These are phyloP conservation scores for Anastatica hierochuntica DNA, from an alignment of 345 rosid species.

Conservation along the genomic window DNA sequence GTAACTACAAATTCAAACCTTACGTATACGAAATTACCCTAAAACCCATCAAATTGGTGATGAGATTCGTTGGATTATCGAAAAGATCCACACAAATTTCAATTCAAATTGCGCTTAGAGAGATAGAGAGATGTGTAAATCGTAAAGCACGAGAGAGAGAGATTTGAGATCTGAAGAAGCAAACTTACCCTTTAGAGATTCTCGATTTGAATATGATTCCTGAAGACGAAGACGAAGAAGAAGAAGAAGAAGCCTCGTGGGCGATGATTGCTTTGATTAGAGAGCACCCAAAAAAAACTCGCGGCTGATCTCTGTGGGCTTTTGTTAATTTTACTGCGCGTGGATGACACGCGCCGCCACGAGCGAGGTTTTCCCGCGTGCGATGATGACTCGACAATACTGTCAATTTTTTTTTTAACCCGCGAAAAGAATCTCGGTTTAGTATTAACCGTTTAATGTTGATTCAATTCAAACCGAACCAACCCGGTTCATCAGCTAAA, in stretches of 20 bases:
- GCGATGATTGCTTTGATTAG: slow-evolving; percentile 7
- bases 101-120: not conserved
- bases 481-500: slow-evolving; percentile 3
- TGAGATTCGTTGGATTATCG: not conserved
- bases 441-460: not conserved
- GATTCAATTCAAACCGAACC: not conserved
- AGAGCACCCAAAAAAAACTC: not conserved
- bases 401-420: not conserved
- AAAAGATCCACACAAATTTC: not conserved
- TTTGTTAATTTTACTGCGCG: not conserved
- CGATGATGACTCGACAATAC: not conserved
- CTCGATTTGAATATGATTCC: not conserved
- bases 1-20: not conserved
- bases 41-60: not conserved
- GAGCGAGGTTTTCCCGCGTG: slow-evolving; percentile 22
- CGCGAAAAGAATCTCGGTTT: not conserved
- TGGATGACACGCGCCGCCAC: slow-evolving; percentile 12
- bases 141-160: not conserved
- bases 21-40: no score
- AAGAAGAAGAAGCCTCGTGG: not conserved
- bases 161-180: slow-evolving; percentile 14
- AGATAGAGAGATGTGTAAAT: not conserved
- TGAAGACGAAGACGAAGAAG: not conserved
- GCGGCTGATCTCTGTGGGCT: no score
- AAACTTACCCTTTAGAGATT: slow-evolving; percentile 11